Evolutionary conservation across 352 stramenopile genomes (phyloP).

Genomic region (Globisporangium mamillatum): DNA sequence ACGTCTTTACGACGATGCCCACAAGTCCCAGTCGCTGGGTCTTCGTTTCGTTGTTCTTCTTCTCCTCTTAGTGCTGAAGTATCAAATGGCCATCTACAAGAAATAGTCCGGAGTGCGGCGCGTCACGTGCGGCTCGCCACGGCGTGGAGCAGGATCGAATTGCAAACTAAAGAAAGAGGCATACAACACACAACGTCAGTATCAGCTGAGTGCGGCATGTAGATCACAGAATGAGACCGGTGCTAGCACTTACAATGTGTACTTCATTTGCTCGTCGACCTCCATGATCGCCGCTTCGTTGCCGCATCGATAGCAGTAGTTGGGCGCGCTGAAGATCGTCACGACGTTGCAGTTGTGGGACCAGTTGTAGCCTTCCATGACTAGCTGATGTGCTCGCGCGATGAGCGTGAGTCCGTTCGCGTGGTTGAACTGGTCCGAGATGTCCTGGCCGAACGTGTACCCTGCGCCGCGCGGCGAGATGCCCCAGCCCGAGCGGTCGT

Average conservation of each 20-base stretch:
- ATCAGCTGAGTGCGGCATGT: background rate
- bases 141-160: conserved; percentile 92
- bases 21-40: background rate
- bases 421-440: conserved; percentile 93
- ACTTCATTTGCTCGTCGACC: conserved; percentile 94
- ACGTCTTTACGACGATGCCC: background rate
- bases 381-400: conserved; percentile 92
- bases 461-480: conserved; percentile 92
- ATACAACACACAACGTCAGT: conserved; percentile 16
- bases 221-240: too few relatives aligned
- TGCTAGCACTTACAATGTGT: conserved; percentile 91
- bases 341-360: conserved; percentile 96
- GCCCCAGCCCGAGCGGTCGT: conserved; percentile 93
- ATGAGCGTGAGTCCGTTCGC: conserved; percentile 93
- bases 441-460: conserved; percentile 93
- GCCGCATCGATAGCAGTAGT: conserved; percentile 99
- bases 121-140: conserved; percentile 92
- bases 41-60: background rate
- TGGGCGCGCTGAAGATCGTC: conserved; percentile 98
- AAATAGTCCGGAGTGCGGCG: conserved; percentile 95
- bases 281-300: conserved; percentile 98
- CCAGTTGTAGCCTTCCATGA: conserved; percentile 94
- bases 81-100: conserved; percentile 57
- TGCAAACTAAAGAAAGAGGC: conserved; percentile 71
- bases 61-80: background rate